These are phyloP conservation scores for Spathaspora boniae DNA, from an alignment of 805 yeast genomes.

Conservation along the genomic window DNA sequence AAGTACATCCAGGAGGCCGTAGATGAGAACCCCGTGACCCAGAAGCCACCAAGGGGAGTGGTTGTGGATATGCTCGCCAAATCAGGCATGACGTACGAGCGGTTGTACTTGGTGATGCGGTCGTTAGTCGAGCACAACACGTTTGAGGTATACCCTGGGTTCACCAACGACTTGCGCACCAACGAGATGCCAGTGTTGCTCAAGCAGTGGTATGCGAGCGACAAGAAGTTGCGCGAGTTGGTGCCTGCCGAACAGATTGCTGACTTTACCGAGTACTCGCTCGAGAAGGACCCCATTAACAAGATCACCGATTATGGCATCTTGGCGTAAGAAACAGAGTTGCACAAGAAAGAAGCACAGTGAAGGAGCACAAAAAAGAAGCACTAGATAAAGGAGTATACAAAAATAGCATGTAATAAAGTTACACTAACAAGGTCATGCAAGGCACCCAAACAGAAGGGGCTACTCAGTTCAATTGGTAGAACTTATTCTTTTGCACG, in stretches of 20 bases:
- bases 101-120: conserved; percentile 60
- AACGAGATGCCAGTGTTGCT: conserved; percentile 64
- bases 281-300: conserved; percentile 56
- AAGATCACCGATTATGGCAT: conserved; percentile 17
- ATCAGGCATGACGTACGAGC: conserved; percentile 62
- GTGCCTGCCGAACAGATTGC: conserved; percentile 46
- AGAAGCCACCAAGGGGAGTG: conserved; percentile 49
- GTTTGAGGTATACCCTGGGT: conserved; percentile 49
- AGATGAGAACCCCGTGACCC: conserved; percentile 27
- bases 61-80: conserved; percentile 60
- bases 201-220: conserved; percentile 63
- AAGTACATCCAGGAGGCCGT: conserved; percentile 45
- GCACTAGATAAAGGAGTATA: conserved; percentile 11
- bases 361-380: background rate
- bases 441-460: background rate
- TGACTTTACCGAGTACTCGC: conserved; percentile 40
- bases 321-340: background rate
- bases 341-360: background rate
- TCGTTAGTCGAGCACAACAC: conserved; percentile 60
- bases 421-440: background rate
- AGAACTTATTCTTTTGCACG: conserved; percentile 41
- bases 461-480: conserved; percentile 31
- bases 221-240: conserved; percentile 58
- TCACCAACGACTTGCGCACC: conserved; percentile 32
- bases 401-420: background rate